Evolutionary conservation across 2,329 filamentous ascomycete genomes (phyloP), one percentile per base, ranked within the genome.

Genomic region (Stagonosporopsis cucurbitacearum): DNA sequence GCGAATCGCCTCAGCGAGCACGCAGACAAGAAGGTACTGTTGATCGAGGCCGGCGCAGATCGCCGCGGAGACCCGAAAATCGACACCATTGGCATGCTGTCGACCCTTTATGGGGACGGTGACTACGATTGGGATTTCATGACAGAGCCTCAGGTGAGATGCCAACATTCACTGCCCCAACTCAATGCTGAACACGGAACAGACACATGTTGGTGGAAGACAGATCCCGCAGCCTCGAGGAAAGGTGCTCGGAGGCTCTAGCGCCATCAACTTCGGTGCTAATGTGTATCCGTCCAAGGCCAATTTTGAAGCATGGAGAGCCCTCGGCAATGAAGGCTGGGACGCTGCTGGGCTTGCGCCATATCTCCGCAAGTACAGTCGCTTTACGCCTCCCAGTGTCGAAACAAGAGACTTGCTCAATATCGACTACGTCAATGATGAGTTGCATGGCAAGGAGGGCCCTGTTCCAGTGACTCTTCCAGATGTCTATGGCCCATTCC

Each of bases 311-410:
- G 52, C 43, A 30, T 74, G 70, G 70, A 64, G 59, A 1, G 70
- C 75, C 20, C 69, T 87, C 15, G 84, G 84, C 1, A 87, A 86
- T 60, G 48, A 68, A 2, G 84, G 82, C 0, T 88, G 85, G 85
- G 57, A 69, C n/a, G 36, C 30, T 28, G 63, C 65, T 8, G 65
- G 58, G 3, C 67, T 73, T 40, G 35, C 60, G 3, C 57, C 49
- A 6, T 74, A 66, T 42, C 68, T 69, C 49, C 36, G 60, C 35
- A 69, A 68, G 46, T 62, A 55, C 26, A 59, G 66, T 26, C 60
- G 54, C 36, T 69, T 70, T 40, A 50, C 54, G n/a, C 60, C 65
- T 8, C 55, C 66, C 0, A 52, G 43, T n/a, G 15, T 19, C 5
- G 48, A 54, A 6, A 58, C 69, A 9, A 71, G 69, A 20, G 46